Evolutionary conservation across 257 asterid species (phyloP), one percentile per base, ranked within the genome.

Genomic region (Cinchona pubescens): DNA sequence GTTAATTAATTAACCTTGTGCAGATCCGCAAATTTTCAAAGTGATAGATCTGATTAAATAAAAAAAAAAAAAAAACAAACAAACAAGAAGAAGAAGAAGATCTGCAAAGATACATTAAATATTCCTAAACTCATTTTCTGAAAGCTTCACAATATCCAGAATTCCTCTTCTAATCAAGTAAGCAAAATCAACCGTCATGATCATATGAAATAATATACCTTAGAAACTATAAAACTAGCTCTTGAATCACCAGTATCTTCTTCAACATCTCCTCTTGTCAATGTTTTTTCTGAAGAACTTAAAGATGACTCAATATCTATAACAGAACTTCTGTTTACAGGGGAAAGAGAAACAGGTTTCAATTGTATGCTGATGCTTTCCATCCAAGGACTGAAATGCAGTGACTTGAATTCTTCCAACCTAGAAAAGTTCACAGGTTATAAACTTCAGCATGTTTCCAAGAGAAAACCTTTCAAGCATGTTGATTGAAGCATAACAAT

Each of bases 311-410:
- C 98, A 29, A 91, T 21, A 80, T 91, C 94, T 78, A 90, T 83
- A 59, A 92, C 73, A 16, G 93, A 67, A 80, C 71, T 82, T 84
- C 78, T 92, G 42, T 74, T 88, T 69, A 78, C 88, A 65, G 88
- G 86, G 76, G 89, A 71, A 75, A 90, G 81, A 82, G 95, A 74
- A 76, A 91, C 87, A 38, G 98, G 90, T 85, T 78, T 86, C 83
- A 83, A 69, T n/a, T 70, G 79, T 62, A 62, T 87, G 89, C 77
- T 82, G 89, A 75, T 95, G 97, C 87, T 91, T 93, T 82, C 99
- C 98, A 83, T 95, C 99, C 82, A 88, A 81, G 69, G 99, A 95
- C 87, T 95, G 99, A 82, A 95, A 95, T 42, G 99, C 99, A 68
- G 82, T 88, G 65, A 95, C 90, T 86, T 95, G 99, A 82, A 95